Evolutionary conservation across 768 basidiomycete genomes (phyloP).

Genomic region (Lactarius indigo): DNA sequence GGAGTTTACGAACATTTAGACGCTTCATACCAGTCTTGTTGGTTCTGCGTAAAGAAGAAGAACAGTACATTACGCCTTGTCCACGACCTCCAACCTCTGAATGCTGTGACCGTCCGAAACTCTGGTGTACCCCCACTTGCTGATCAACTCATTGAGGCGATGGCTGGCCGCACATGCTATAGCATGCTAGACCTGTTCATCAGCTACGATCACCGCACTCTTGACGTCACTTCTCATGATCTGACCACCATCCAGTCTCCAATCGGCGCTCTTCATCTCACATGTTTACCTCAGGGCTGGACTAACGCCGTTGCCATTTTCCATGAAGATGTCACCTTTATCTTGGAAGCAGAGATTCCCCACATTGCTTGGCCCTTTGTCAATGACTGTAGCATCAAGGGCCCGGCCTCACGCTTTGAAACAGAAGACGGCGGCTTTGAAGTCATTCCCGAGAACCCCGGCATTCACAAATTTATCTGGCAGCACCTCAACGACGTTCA

Average conservation of each 20-base stretch:
- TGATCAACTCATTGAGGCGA: slow-evolving; percentile 25
- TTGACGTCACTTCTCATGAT: neutral
- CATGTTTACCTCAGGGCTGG: neutral
- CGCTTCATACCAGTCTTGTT: neutral
- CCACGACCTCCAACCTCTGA: slow-evolving; percentile 29
- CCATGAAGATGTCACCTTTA: neutral
- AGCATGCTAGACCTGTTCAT: neutral
- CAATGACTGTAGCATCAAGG: too few species aligned
- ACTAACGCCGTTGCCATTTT: neutral
- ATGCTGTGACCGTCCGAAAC: slow-evolving; percentile 26
- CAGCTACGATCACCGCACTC: neutral
- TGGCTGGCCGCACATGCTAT: slow-evolving; percentile 29
- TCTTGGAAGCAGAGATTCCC: neutral
- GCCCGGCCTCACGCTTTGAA: too few species aligned
- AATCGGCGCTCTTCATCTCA: neutral
- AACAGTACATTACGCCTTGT: slow-evolving; percentile 22
- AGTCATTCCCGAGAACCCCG: neutral
- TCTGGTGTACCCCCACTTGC: slow-evolving; percentile 11
- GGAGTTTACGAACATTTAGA: slow-evolving; percentile 33
- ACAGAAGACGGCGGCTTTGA: neutral
- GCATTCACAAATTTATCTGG: neutral
- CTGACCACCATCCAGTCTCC: slow-evolving; percentile 2
- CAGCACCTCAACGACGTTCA: neutral
- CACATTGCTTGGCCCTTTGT: too few species aligned
- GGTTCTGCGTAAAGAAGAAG: neutral